Conservation (phyloP, 2,329 filamentous ascomycete genomes). For the Shiraia bambusicola region DNA sequence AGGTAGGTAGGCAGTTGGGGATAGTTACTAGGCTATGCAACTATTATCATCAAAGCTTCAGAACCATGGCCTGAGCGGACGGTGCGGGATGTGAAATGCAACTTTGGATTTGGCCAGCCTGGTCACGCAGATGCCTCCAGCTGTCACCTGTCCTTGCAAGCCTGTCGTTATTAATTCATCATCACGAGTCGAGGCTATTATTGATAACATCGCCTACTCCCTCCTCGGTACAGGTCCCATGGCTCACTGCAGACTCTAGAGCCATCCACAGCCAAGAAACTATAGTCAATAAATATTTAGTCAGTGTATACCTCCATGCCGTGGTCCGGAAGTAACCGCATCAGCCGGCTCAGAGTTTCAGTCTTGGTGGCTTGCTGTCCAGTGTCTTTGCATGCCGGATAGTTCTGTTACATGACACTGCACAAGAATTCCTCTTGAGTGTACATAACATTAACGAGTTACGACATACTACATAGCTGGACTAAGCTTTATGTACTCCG, state of each 20-base stretch:
- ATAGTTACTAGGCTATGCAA: no score
- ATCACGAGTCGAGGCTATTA: background rate
- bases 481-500: no score
- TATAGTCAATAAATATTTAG: no score
- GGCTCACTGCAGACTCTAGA: no score
- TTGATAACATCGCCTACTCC: background rate
- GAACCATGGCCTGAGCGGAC: background rate
- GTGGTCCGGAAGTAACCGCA: background rate
- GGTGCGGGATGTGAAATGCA: background rate
- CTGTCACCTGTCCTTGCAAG: slow-evolving; percentile 6
- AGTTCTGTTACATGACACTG: no score
- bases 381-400: no score
- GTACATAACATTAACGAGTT: no score
- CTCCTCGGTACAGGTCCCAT: background rate
- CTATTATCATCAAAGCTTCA: background rate
- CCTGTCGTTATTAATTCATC: background rate
- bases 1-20: no score
- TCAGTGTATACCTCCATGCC: background rate
- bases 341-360: no score
- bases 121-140: slow-evolving; percentile 2
- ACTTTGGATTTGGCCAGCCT: background rate
- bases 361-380: no score
- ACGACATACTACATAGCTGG: no score
- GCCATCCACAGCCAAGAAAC: background rate
- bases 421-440: no score